Base-by-base conservation (phyloP, 2,329 filamentous ascomycete species). In the Teratosphaeria pseudoeucalypti region DNA sequence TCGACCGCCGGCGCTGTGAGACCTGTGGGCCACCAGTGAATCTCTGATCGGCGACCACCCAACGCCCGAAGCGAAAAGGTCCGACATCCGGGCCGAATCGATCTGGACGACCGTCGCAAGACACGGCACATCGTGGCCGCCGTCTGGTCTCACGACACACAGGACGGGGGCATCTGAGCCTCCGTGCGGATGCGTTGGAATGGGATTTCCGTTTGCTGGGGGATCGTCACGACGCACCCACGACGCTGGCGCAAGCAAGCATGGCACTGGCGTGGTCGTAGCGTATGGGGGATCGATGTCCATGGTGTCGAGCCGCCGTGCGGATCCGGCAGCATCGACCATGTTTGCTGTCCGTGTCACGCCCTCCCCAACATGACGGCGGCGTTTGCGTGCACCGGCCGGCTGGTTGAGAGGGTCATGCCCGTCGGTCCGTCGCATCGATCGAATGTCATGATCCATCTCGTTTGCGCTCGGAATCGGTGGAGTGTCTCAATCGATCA, bases 211-310 rank as follows among this genome's bases (percentile, higher is more conserved):
- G 58, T 59, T 56, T 56, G 58, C 58, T 58, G 56, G 16, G 49
- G 32, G 6, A 23, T 11, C 3, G 3, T 47, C 39, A 55, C 52
- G 61, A 59, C 56, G 59, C 43, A 60, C 43, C 37, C 43, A 59
- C 54, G 56, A 67, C 63, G 64, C 63, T 19, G 65, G 60, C 62
- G 58, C 62, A 57, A 60, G 63, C 65, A 66, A n/a, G n/a, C n/a
- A n/a, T 63, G 37, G 57, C 56, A 65, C 52, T 58, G 62, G 62
- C 63, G 63, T 63, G 55, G 16, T 19, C 5, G 56, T 27, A 12
- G 43, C n/a, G 29, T 6, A 54, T 23, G 23, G 19, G 14, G 32
- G 9, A 32, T 32, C 16, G 52, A 54, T 32, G 43, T 49, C 1
- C 23, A 23, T 23, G 23, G 43, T 49, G 1, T n/a, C 10, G n/a